Conservation (phyloP, 192 early-diverging fungal genomes). For the Entophlyctis luteolus region DNA sequence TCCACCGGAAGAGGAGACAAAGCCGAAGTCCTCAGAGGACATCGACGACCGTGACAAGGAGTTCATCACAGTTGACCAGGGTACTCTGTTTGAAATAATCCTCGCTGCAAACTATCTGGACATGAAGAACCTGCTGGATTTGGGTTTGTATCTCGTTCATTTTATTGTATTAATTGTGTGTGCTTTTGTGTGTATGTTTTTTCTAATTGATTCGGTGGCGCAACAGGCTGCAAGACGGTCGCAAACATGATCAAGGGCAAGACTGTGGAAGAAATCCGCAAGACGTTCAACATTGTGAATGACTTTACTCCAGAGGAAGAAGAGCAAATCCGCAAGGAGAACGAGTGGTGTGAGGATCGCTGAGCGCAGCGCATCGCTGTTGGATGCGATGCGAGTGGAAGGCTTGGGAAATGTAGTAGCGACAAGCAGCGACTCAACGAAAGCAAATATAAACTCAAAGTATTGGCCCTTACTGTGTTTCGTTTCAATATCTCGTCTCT, state of each 20-base stretch:
- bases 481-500: no score
- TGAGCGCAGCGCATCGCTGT: no score
- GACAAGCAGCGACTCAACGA: no score
- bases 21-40: constrained; percentile 59
- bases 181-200: background rate
- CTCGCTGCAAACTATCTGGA: constrained; percentile 66
- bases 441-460: no score
- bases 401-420: no score
- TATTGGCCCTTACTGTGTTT: no score
- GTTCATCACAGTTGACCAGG: constrained; percentile 92
- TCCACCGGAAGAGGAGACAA: constrained; percentile 59
- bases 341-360: constrained; percentile 48
- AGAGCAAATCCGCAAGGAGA: constrained; percentile 66
- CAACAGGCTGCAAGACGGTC: constrained; percentile 75
- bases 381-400: no score
- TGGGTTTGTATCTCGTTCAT: constrained; percentile 39
- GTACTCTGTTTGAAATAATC: constrained; percentile 88
- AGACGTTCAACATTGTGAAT: constrained; percentile 75
- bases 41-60: constrained; percentile 89
- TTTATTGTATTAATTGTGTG: background rate
- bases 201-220: no score
- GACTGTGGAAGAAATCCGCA: constrained; percentile 78
- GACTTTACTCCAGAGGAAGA: constrained; percentile 97
- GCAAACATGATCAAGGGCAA: constrained; percentile 91
- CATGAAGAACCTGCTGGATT: constrained; percentile 57